These are phyloP conservation scores for Trametes sanguinea DNA, from an alignment of 768 basidiomycete genomes.

Conservation along the genomic window DNA sequence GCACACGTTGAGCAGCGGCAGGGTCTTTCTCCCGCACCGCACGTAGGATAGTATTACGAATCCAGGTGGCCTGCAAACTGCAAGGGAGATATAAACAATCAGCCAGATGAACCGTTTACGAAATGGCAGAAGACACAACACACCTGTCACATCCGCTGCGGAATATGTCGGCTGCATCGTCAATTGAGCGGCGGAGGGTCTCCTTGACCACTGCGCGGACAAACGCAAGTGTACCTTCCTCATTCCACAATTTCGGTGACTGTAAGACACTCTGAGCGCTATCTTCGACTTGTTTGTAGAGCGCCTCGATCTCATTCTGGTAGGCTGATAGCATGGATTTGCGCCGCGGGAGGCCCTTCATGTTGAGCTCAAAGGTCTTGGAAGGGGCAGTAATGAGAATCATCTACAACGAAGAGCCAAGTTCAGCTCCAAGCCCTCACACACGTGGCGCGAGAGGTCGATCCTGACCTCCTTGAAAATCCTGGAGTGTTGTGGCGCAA, in stretches of 20 bases:
- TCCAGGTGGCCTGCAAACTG: conserved; percentile 36
- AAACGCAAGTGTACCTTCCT: conserved; percentile 11
- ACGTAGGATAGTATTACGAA: conserved; percentile 34
- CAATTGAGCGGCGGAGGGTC: too few species aligned
- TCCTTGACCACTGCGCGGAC: too few species aligned
- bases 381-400: conserved; percentile 15
- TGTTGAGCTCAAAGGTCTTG: conserved; percentile 17
- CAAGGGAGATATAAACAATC: too few species aligned
- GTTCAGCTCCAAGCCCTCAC: too few species aligned
- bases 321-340: conserved; percentile 25
- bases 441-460: too few species aligned
- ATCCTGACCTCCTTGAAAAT: conserved; percentile 31
- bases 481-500: conserved; percentile 42
- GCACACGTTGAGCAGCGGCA: conserved; percentile 31
- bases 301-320: conserved; percentile 23
- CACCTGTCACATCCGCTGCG: too few species aligned
- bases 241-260: conserved; percentile 21
- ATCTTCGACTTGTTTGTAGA: conserved; percentile 23
- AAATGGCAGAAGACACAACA: too few species aligned
- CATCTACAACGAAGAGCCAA: conserved; percentile 8
- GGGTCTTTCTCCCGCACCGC: conserved; percentile 34
- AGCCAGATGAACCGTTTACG: too few species aligned
- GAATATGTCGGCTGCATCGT: too few species aligned
- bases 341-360: conserved; percentile 32
- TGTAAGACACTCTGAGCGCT: conserved; percentile 22